These are phyloP conservation scores for Flaveria robusta DNA, from an alignment of 129 eudicot genomes.

Conservation along the genomic window DNA sequence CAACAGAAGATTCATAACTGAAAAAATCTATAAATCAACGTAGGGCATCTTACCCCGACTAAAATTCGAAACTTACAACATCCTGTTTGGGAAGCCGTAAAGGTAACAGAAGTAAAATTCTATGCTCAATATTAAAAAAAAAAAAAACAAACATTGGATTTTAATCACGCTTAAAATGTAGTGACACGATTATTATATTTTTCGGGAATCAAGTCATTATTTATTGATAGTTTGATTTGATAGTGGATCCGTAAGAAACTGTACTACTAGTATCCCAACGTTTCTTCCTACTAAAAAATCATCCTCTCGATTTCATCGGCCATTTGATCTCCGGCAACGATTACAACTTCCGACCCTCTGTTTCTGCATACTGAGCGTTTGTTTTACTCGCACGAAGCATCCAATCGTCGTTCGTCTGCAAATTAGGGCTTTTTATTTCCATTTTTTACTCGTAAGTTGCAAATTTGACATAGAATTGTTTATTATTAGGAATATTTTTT, in stretches of 20 bases:
- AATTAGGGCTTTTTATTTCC: conserved; percentile 8
- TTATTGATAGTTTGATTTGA: background rate
- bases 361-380: background rate
- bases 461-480: background rate
- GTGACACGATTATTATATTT: no score
- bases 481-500: background rate
- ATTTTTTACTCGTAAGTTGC: conserved; percentile 19
- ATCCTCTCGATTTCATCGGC: background rate
- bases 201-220: no score
- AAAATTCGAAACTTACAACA: no score
- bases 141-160: background rate
- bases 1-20: no score
- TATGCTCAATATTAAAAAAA: no score
- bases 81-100: no score
- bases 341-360: conserved; percentile 19
- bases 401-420: background rate
- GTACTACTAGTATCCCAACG: conserved; percentile 7
- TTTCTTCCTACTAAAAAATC: background rate
- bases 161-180: background rate
- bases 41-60: no score
- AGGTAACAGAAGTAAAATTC: no score
- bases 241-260: conserved; percentile 22
- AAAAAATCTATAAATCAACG: no score
- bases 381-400: background rate
- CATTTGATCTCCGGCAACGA: conserved; percentile 25